phyloP scores from a whole-genome alignment of 345 rosid species.

The Acer negundo region DNA sequence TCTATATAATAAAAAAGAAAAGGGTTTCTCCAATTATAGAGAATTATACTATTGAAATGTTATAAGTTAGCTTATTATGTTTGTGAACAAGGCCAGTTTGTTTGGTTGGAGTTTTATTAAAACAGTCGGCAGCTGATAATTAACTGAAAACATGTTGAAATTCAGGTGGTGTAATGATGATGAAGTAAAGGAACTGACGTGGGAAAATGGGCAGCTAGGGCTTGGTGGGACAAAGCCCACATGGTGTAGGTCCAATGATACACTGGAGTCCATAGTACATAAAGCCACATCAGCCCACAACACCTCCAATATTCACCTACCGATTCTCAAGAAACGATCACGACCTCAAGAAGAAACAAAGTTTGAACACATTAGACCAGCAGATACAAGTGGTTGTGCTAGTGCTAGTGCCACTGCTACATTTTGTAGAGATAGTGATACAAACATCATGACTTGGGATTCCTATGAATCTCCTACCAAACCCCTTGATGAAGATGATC shows the following conservation, averaged over 20 bases:
- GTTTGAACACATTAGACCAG: too few relatives aligned
- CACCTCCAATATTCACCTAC: not conserved
- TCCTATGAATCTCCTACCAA: slow-evolving; percentile 53
- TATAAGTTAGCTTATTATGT: too few relatives aligned
- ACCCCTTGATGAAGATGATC: slow-evolving; percentile 42
- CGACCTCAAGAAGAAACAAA: too few relatives aligned
- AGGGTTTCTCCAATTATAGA: too few relatives aligned
- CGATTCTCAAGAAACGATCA: slow-evolving; percentile 30
- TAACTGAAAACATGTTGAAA: too few relatives aligned
- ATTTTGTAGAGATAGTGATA: slow-evolving; percentile 33
- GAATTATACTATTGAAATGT: too few relatives aligned
- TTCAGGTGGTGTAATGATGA: slow-evolving; percentile 29
- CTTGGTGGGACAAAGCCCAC: slow-evolving; percentile 35
- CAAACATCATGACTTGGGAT: slow-evolving; percentile 40
- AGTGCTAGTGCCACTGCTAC: slow-evolving; percentile 37
- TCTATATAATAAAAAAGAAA: not conserved
- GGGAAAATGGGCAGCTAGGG: slow-evolving; percentile 59
- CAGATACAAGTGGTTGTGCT: slow-evolving; percentile 10
- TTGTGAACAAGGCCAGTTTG: too few relatives aligned
- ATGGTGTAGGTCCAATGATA: slow-evolving; percentile 37
- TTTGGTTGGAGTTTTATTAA: too few relatives aligned
- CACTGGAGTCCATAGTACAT: slow-evolving; percentile 58
- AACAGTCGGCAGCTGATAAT: too few relatives aligned
- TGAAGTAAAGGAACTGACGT: slow-evolving; percentile 37
- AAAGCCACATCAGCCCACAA: slow-evolving; percentile 25